phyloP scores from a whole-genome alignment of 257 asterid species.

The Ballota nigra region DNA sequence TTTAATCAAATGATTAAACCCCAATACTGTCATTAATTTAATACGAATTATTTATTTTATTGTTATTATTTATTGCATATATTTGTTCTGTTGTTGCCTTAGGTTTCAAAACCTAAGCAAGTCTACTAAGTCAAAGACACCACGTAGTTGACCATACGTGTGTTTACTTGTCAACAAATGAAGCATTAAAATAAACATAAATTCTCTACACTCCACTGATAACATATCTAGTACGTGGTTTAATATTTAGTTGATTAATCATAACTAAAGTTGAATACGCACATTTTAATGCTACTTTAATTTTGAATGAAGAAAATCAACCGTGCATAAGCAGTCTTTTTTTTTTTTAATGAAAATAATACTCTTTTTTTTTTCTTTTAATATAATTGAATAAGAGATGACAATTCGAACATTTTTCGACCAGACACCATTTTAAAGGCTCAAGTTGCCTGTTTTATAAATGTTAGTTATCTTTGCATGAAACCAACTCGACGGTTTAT shows the following conservation, averaged over 20 bases:
- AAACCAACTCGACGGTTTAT: background rate
- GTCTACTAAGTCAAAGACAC: conserved; percentile 35
- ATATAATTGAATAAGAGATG: background rate
- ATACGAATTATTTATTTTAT: background rate
- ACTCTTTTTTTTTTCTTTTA: too few relatives aligned
- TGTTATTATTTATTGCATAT: background rate
- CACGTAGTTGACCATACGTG: conserved; percentile 35
- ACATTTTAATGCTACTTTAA: background rate
- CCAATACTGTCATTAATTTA: conserved; percentile 12
- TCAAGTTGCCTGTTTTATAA: background rate
- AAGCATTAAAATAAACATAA: conserved; percentile 4
- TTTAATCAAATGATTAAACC: conserved; percentile 11
- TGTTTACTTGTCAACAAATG: conserved; percentile 31
- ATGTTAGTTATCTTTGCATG: background rate
- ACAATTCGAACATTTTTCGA: background rate
- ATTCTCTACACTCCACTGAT: conserved; percentile 10
- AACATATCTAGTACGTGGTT: background rate
- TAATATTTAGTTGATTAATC: background rate
- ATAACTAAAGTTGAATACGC: background rate
- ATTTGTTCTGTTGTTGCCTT: conserved; percentile 16
- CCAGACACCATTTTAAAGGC: background rate
- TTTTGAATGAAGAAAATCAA: background rate
- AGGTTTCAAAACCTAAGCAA: conserved; percentile 27
- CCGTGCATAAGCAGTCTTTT: background rate
- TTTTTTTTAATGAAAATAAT: too few relatives aligned